Conservation (phyloP, 208 protist genomes). For the Kentomonas sorsogonicus region DNA sequence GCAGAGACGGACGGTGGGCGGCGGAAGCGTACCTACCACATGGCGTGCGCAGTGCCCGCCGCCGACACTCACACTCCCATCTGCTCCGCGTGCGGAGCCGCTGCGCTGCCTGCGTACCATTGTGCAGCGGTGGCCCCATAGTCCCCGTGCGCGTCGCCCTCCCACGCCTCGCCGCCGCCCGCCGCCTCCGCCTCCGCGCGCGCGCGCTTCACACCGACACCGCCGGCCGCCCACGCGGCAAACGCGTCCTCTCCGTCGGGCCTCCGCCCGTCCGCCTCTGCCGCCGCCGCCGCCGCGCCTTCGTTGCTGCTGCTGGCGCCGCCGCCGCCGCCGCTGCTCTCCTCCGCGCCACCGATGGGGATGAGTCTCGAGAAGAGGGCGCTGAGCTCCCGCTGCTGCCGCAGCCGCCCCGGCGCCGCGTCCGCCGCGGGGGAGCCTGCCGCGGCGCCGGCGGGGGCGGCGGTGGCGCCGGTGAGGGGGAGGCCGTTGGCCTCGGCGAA, state of each 20-base stretch:
- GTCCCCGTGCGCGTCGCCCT: neutral
- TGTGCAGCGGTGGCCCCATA: too few species aligned
- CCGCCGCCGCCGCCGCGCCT: neutral
- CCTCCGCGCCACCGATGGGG: too few species aligned
- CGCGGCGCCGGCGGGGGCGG: neutral
- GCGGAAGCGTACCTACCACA: too few species aligned
- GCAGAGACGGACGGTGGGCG: too few species aligned
- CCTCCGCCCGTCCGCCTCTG: neutral
- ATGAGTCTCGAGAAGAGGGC: too few species aligned
- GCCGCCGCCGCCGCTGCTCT: neutral
- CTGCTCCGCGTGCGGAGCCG: too few species aligned
- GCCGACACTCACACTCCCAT: too few species aligned
- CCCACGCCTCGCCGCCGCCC: neutral
- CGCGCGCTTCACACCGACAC: too few species aligned
- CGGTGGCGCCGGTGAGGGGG: constrained; percentile 7
- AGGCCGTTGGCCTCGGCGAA: constrained; percentile 75
- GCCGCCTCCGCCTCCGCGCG: neutral
- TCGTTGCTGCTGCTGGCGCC: neutral
- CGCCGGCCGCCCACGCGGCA: too few species aligned
- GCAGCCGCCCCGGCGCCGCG: neutral
- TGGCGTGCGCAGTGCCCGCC: too few species aligned
- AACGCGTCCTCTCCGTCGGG: too few species aligned
- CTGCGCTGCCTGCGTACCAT: too few species aligned
- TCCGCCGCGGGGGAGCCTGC: neutral
- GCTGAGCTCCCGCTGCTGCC: neutral